A percentile compares a stretch with the other conserved stretches of the same genome.
phyloP scores from a whole-genome alignment of 192 early-diverging fungal species.

The Glomus cerebriforme region DNA sequence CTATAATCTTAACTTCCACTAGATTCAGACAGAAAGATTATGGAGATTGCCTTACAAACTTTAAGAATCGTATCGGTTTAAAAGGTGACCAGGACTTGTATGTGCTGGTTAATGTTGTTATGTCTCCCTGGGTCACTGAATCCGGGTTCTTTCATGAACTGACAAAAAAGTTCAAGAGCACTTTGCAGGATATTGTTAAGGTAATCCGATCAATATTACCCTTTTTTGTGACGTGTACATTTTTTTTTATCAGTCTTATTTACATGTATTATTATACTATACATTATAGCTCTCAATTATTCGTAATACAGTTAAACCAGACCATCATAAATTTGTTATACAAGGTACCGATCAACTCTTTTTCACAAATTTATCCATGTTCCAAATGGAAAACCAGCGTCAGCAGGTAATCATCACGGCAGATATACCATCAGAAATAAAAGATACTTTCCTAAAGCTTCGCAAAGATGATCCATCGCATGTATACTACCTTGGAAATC shows the following conservation, averaged over 20 bases:
- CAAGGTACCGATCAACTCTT: background rate
- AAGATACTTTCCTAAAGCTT: background rate
- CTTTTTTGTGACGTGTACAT: too few relatives aligned
- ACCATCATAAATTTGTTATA: background rate
- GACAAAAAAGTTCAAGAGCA: background rate
- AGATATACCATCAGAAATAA: background rate
- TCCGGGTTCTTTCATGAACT: background rate
- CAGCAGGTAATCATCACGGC: constrained; percentile 4
- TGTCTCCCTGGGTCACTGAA: constrained; percentile 8
- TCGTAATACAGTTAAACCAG: background rate
- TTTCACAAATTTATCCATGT: background rate
- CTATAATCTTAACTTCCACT: background rate
- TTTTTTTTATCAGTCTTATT: too few relatives aligned
- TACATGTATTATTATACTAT: too few relatives aligned
- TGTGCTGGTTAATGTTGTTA: background rate
- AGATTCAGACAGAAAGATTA: background rate
- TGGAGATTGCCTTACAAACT: background rate
- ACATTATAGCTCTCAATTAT: background rate
- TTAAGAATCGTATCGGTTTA: background rate
- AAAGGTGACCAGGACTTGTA: background rate
- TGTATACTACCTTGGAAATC: background rate
- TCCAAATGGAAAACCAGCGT: constrained; percentile 12
- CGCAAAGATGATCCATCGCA: background rate
- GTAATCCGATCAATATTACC: background rate
- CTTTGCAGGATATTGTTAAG: background rate